These are phyloP conservation scores for Parasitella parasitica DNA, from an alignment of 371 early-diverging fungal genomes.

Conservation along the genomic window DNA sequence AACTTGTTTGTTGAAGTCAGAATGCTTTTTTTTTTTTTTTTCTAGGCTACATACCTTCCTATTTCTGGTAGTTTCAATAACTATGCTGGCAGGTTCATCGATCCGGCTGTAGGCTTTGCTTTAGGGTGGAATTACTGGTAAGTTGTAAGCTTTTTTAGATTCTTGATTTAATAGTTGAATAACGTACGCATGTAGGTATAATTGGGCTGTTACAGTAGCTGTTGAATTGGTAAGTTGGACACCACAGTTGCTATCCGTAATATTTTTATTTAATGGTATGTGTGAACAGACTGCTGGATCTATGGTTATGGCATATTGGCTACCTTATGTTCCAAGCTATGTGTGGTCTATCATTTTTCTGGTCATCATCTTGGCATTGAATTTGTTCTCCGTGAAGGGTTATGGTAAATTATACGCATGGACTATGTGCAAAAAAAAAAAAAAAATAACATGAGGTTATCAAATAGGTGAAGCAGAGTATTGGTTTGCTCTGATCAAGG, in stretches of 20 bases:
- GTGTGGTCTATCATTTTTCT: conserved; percentile 54
- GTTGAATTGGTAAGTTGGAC: conserved; percentile 53
- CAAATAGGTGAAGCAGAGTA: conserved; percentile 53
- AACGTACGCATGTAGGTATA: conserved; percentile 34
- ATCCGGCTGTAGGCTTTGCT: conserved; percentile 82
- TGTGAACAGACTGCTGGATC: conserved; percentile 31
- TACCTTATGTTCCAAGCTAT: conserved; percentile 54
- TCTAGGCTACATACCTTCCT: conserved; percentile 69
- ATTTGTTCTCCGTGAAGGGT: conserved; percentile 55
- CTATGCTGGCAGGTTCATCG: conserved; percentile 81
- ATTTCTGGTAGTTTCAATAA: conserved; percentile 85
- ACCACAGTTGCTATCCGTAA: too few relatives aligned
- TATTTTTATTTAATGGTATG: background rate
- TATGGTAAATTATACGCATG: conserved; percentile 33
- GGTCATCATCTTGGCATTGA: conserved; percentile 44
- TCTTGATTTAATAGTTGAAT: background rate
- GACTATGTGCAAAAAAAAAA: background rate
- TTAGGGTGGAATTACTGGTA: conserved; percentile 76
- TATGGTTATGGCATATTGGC: conserved; percentile 67
- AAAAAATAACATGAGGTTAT: background rate
- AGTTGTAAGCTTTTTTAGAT: background rate
- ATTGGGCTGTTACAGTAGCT: conserved; percentile 85
- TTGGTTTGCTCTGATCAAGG: conserved; percentile 71
- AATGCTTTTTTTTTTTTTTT: background rate
- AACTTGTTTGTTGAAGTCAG: background rate